Base-by-base conservation (phyloP, 768 basidiomycete genomes). In the Melanogaster broomeanus region DNA sequence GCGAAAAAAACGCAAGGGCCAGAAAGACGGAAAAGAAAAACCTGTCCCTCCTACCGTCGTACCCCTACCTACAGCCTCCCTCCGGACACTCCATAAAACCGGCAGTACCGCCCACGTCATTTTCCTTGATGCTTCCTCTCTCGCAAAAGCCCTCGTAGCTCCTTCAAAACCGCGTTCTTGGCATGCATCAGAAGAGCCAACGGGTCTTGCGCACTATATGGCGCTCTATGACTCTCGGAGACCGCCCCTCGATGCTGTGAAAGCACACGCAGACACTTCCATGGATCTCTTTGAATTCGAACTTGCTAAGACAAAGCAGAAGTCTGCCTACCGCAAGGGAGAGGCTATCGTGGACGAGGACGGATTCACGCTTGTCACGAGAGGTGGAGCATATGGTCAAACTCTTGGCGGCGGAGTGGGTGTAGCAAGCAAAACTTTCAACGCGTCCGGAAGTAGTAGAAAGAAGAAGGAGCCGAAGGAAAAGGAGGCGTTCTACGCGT, bases 331-430 rank as follows among this genome's bases (percentile, higher is more conserved):
- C 62, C 78, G 74, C 58, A 90, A 91, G 64, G 90, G 91, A 19
- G 92, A 93, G 61, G 92, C 89, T 6, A 77, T 96, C 49, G 89
- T 96, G 38, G 94, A 98, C 66, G 93, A 90, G 53, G 94, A 98
- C 55, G 94, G 94, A 3, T 98, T 96, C 67, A 96, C 93, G 11
- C 81, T 98, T 12, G 94, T 98, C 31, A 90, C 87, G n/a, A 79
- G 94, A 33, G 91, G 93, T 5, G 94, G 94, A 12, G 87, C 88
- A 19, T 94, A 94, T 60, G 93, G 94, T 5, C 78, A 91, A 63
- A 90, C 90, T 1, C 74, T 93, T 5, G 93, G 93, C 25, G 92
- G 93, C 13, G 93, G 91, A 1, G 77, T 82, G 31, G 77, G 74
- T 2, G 79, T 87, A 8, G 83, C 82, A 10, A 80, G 74, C 66